Evolutionary conservation across 2,329 filamentous ascomycete genomes (phyloP), one percentile per base, ranked within the genome.

Genomic region (Helotiales sp.): DNA sequence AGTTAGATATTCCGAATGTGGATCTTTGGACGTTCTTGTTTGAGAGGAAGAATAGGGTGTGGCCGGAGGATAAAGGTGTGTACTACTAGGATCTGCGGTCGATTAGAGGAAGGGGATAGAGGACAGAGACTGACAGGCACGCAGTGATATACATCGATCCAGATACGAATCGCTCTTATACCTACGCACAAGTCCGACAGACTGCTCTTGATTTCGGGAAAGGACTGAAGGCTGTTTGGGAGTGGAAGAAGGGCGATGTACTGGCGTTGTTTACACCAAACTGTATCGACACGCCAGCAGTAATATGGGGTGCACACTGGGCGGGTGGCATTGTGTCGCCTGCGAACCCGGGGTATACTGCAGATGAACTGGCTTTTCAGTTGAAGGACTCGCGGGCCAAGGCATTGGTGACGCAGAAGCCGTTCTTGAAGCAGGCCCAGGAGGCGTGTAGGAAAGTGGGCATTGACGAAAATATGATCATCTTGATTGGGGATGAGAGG

Each of bases 331-430:
- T 91, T 52, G 76, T 91, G 10, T 91, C 88, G n/a, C 91, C 93
- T 0, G 92, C 91, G 2, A 97, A 97, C 70, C 92, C 93, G 19
- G 85, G 86, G 3, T 96, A 96, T 74, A 96, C 90, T 0, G 83
- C 83, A 12, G 85, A 91, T 9, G 93, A 98, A 74, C 81, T 97
- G 31, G 86, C 88, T 4, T 92, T 90, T 68, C 93, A 97, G 75
- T 81, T 98, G 60, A 85, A 85, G 67, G 90, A 96, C 72, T 88
- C 88, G 0, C 82, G 84, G 0, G 90, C 91, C 30, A 90, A 86
- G 68, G 90, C 81, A 0, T 73, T 97, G 7, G 82, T 88, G 25
- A 96, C 93, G 0, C 90, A 96, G 68, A 71, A 82, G 25, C 75
- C 85, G 0, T 81, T 88, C 58, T 77, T 96, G 1, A 74, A 83